Base-by-base conservation (phyloP, 352 stramenopile genomes). In the Phytopythium montanum region DNA sequence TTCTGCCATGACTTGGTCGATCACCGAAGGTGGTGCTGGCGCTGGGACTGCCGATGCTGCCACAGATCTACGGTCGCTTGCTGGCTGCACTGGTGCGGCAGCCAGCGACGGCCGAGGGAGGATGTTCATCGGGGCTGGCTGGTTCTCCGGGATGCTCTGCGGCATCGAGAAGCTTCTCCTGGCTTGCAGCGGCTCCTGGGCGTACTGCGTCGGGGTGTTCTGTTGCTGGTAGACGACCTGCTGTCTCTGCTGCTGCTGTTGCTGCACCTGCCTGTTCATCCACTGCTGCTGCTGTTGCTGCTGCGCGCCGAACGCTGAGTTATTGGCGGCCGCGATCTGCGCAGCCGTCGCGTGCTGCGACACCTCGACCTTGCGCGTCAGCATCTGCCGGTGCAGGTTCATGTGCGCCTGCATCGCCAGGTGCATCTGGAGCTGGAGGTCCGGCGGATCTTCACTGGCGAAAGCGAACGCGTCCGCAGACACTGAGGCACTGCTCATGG, bases 371-470 rank as follows among this genome's bases (percentile, higher is more conserved):
- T 95, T 95, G 56, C 85, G 85, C 53, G 73, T 89, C 23, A 95
- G 76, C 85, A 95, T 95, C 57, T 95, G 83, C 3, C 84, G 85
- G 59, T 95, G 85, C 39, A 95, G 62, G 48, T 90, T 92, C 86
- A 95, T 95, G 55, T 95, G 86, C 54, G 84, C 81, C 62, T 94
- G 85, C 84, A 95, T 94, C 21, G 83, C 82, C 64, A 92, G 61
- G 59, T 95, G 86, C 80, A 94, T 94, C 61, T 93, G 83, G 64
- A 92, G 61, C 42, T 92, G 85, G 31, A 93, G 59, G 54, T 93
- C 79, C 3, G 61, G 76, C 21, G 79, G 60, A 26, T 84, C 76
- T 28, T 87, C 76, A 2, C 2, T 26, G 6, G 89, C 67, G 29
- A 92, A 65, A 62, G 81, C 62, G 66, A 89, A 90, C 54, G 70